These are phyloP conservation scores for Yamadazyma paraphyllophila DNA, from an alignment of 805 yeast genomes.

Conservation along the genomic window DNA sequence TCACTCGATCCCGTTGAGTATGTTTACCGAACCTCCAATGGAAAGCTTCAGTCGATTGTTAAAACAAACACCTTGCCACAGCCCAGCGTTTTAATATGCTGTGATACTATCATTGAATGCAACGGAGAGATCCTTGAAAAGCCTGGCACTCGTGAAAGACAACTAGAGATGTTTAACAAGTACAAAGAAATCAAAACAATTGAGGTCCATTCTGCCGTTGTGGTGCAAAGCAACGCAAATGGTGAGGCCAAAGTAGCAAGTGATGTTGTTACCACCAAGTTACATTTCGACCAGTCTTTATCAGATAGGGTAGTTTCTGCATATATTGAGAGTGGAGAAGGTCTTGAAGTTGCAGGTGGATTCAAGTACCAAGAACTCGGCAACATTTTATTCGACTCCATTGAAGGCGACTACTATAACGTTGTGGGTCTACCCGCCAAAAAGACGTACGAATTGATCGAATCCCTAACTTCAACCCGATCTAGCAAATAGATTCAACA, in stretches of 20 bases:
- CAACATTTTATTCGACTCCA: constrained; percentile 55
- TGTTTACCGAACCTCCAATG: constrained; percentile 65
- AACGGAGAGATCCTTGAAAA: constrained; percentile 71
- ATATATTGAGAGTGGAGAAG: constrained; percentile 74
- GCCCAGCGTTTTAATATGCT: constrained; percentile 42
- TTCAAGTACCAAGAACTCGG: constrained; percentile 79
- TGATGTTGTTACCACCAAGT: constrained; percentile 34
- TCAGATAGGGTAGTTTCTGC: constrained; percentile 54
- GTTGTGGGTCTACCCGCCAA: constrained; percentile 84
- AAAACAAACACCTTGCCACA: constrained; percentile 10
- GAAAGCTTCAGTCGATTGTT: constrained; percentile 64
- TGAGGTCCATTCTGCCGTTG: constrained; percentile 35
- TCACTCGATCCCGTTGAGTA: constrained; percentile 49
- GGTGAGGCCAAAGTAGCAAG: background rate
- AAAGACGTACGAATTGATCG: constrained; percentile 47
- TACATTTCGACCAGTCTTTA: constrained; percentile 44
- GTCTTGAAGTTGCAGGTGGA: constrained; percentile 86
- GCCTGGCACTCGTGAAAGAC: constrained; percentile 46
- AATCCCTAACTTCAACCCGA: background rate
- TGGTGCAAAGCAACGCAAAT: constrained; percentile 19
- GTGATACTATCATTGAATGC: constrained; percentile 76
- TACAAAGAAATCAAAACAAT: constrained; percentile 22
- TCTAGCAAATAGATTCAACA: background rate
- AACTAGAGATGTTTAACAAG: constrained; percentile 26
- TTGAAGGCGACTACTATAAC: constrained; percentile 81